A percentile compares a stretch with the other conserved stretches of the same genome.
These are phyloP conservation scores for Extremus antarcticus DNA, from an alignment of 495 filamentous ascomycete genomes.

Conservation along the genomic window DNA sequence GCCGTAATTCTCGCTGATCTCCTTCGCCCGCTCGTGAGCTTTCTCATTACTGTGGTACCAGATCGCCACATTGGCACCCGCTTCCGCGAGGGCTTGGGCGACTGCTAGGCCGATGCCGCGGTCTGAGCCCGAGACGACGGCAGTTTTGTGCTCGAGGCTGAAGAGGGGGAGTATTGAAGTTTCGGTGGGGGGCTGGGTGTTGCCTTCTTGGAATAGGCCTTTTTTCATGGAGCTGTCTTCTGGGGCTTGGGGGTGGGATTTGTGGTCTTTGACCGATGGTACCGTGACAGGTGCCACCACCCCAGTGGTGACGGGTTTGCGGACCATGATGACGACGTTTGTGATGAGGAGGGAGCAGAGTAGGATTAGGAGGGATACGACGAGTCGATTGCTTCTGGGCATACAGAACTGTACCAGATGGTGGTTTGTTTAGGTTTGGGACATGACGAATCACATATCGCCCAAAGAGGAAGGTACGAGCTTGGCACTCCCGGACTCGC, in stretches of 20 bases:
- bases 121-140: constrained; percentile 71
- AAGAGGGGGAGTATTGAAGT: constrained; percentile 62
- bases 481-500: no score
- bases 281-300: background rate
- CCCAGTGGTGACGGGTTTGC: background rate
- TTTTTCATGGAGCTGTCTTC: constrained; percentile 21
- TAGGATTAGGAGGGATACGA: background rate
- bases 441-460: no score
- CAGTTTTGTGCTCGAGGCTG: constrained; percentile 72
- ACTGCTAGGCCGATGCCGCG: constrained; percentile 73
- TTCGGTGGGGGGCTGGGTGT: constrained; percentile 42
- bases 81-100: constrained; percentile 67
- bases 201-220: constrained; percentile 27
- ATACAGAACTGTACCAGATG: no score
- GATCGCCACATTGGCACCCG: constrained; percentile 77
- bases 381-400: background rate
- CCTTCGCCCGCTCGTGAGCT: constrained; percentile 55
- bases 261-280: background rate
- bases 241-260: constrained; percentile 1
- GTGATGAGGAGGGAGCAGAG: background rate
- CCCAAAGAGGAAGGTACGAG: no score
- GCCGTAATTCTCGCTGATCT: constrained; percentile 64
- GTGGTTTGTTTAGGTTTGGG: no score
- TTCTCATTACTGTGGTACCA: constrained; percentile 77
- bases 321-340: background rate